Evolutionary conservation across 129 eudicot species (phyloP).

Genomic region (Flaveria robusta): DNA sequence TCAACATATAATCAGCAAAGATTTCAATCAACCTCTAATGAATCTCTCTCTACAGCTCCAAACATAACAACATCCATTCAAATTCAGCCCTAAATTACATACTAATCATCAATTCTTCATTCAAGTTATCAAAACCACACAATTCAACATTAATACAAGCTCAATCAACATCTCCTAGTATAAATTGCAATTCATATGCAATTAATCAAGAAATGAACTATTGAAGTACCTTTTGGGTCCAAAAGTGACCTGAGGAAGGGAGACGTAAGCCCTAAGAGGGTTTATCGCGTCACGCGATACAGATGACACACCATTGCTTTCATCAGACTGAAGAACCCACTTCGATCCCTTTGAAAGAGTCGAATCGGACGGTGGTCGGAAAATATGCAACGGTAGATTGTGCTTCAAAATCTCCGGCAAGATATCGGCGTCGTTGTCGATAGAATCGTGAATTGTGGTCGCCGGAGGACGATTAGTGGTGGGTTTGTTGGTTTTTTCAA

Average conservation of each 20-base stretch:
- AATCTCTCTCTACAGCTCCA: neutral
- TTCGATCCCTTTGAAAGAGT: conserved; percentile 58
- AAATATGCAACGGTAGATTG: conserved; percentile 61
- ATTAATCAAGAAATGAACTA: neutral
- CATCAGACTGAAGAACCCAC: conserved; percentile 56
- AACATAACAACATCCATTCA: neutral
- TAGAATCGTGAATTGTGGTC: neutral
- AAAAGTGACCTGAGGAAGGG: conserved; percentile 86
- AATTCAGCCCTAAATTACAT: neutral
- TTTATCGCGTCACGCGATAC: conserved; percentile 69
- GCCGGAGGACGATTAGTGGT: conserved; percentile 12
- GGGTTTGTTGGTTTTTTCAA: conserved; percentile 41
- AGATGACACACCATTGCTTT: conserved; percentile 12
- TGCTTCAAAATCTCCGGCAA: conserved; percentile 83
- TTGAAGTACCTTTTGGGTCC: conserved; percentile 77
- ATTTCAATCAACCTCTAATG: neutral
- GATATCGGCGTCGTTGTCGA: conserved; percentile 48
- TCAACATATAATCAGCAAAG: neutral
- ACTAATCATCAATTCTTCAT: neutral
- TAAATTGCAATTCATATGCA: neutral
- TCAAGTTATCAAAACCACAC: neutral
- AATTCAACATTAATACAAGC: neutral
- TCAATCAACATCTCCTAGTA: neutral
- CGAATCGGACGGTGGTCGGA: conserved; percentile 50
- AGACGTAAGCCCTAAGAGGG: conserved; percentile 76